These are phyloP conservation scores for Blastobotrys chiropterorum DNA, from an alignment of 805 yeast genomes.

Conservation along the genomic window DNA sequence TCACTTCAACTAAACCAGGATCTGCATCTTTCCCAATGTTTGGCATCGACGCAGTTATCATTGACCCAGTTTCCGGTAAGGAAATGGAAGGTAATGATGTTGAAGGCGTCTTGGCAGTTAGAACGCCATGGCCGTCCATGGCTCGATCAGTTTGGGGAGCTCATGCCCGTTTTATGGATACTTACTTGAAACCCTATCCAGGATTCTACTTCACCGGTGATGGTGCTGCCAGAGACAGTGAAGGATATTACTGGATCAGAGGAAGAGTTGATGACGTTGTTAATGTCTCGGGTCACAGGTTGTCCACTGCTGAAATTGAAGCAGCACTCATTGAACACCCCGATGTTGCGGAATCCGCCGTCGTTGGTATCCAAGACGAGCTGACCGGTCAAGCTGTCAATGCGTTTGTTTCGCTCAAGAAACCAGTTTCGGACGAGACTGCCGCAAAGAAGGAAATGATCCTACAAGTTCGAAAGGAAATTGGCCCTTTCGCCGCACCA, in stretches of 20 bases:
- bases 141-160: conserved; percentile 92
- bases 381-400: conserved; percentile 96
- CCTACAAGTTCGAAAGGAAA: conserved; percentile 83
- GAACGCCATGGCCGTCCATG: conserved; percentile 96
- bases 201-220: conserved; percentile 96
- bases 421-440: conserved; percentile 37
- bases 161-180: conserved; percentile 79
- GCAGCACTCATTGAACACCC: conserved; percentile 77
- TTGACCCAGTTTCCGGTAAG: conserved; percentile 88
- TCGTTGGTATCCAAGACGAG: conserved; percentile 90
- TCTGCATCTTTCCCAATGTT: conserved; percentile 95
- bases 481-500: conserved; percentile 94
- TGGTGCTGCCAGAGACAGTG: conserved; percentile 96
- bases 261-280: conserved; percentile 99
- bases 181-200: conserved; percentile 88
- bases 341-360: conserved; percentile 90
- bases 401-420: conserved; percentile 86
- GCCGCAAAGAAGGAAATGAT: conserved; percentile 62
- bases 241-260: conserved; percentile 95
- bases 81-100: conserved; percentile 83
- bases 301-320: conserved; percentile 98
- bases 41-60: conserved; percentile 86
- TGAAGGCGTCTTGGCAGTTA: conserved; percentile 92
- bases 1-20: conserved; percentile 93
- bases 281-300: conserved; percentile 94